Conservation (phyloP, 2,329 filamentous ascomycete species). For the Didymella sp. region DNA sequence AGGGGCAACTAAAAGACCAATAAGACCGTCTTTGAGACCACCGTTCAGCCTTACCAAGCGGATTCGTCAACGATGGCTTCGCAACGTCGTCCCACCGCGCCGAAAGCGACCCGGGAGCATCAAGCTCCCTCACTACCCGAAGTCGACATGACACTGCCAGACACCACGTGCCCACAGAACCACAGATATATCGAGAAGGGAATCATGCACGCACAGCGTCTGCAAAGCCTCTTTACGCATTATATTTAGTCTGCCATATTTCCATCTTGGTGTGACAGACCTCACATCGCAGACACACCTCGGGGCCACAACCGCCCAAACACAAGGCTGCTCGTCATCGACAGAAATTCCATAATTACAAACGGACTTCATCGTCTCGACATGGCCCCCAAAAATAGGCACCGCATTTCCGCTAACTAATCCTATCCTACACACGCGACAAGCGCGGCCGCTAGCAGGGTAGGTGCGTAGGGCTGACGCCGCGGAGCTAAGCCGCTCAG, state of each 20-base stretch:
- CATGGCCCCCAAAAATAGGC: constrained; percentile 39
- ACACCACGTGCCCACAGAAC: constrained; percentile 5
- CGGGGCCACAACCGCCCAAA: constrained; percentile 5
- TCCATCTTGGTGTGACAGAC: constrained; percentile 2
- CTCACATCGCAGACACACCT: constrained; percentile 10
- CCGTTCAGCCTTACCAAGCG: background rate
- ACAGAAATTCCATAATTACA: constrained; percentile 3
- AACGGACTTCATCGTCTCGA: constrained; percentile 5
- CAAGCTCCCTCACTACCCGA: background rate
- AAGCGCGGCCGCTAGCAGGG: constrained; percentile 28
- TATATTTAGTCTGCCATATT: constrained; percentile 11
- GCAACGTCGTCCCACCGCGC: constrained; percentile 1
- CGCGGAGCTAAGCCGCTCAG: constrained; percentile 26
- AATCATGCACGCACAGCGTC: background rate
- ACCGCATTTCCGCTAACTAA: constrained; percentile 8
- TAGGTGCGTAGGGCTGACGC: constrained; percentile 37
- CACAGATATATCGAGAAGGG: constrained; percentile 4
- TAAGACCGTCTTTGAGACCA: background rate
- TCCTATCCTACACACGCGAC: constrained; percentile 33
- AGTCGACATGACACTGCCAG: background rate
- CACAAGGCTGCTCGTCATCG: background rate
- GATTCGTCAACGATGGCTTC: background rate
- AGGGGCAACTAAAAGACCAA: background rate
- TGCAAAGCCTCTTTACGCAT: background rate
- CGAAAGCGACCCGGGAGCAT: constrained; percentile 1